Conservation (phyloP, 1,139 yeast species). For the Geotrichum restrictum region DNA sequence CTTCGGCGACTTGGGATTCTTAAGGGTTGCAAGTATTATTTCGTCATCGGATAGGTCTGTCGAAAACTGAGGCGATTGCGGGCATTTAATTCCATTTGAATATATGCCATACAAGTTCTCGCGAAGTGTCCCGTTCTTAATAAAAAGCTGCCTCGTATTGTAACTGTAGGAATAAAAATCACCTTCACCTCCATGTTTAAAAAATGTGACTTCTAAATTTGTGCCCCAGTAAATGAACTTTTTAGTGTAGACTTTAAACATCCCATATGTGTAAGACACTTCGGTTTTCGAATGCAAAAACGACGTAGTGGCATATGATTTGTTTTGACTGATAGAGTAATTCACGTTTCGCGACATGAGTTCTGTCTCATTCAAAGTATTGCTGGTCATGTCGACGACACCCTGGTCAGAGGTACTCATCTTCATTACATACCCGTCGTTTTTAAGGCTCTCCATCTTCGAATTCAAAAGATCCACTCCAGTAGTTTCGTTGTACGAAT, state of each 20-base stretch:
- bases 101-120: background rate
- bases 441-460: background rate
- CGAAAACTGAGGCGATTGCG: slow-evolving; percentile 3
- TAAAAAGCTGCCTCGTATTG: slow-evolving; percentile 3
- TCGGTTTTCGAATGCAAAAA: slow-evolving; percentile 2
- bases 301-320: background rate
- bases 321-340: no score
- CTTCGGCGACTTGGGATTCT: background rate
- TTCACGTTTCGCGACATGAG: no score
- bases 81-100: background rate
- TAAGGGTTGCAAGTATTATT: slow-evolving; percentile 4
- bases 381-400: background rate
- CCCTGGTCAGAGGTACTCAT: background rate
- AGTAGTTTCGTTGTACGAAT: background rate
- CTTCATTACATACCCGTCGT: background rate
- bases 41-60: slow-evolving; percentile 8
- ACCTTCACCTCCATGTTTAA: background rate
- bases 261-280: slow-evolving; percentile 5
- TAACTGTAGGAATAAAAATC: slow-evolving; percentile 8
- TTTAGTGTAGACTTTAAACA: slow-evolving; percentile 4
- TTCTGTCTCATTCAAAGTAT: no score
- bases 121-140: background rate
- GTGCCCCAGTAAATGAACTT: slow-evolving; percentile 6
- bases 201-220: background rate
- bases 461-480: background rate